Base-by-base conservation (phyloP, 805 yeast species). In the Saccharomyces paradoxus region DNA sequence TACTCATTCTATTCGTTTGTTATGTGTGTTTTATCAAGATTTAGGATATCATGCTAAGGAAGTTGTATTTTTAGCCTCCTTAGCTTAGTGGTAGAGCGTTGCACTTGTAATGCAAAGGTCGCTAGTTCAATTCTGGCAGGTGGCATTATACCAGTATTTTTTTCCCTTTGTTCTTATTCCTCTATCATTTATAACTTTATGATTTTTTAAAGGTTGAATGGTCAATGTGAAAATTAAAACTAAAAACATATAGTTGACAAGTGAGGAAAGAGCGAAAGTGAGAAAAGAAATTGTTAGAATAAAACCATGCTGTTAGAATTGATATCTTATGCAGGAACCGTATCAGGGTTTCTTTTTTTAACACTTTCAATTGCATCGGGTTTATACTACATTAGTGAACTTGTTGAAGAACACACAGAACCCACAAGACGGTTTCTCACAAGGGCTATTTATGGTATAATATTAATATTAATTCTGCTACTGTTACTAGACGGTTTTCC, bases 41-140 rank as follows among this genome's bases (percentile, higher is more conserved):
- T 26, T 26, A 5, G 27, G 27, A 26, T 26, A 5, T 3, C 27
- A 5, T 26, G 5, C 5, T 26, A 26, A 26, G 4, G 5, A 3
- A 26, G 12, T 17, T 7, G 12, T 17, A 17, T 37, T 37, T 21
- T 55, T 52, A 50, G 96, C 96, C 96, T 80, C 83, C 81, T 88
- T 89, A 88, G 96, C 96, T 88, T 87, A 89, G 96, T 87, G 96
- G 96, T 88, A 89, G 94, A 88, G 96, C 96, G 96, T 87, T 86
- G 96, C 96, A 89, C 96, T 89, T 89, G 96, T 89, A 89, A 87
- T 87, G 94, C 94, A 85, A 86, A 86, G 92, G 89, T 86, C 92
- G 89, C 89, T 84, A 84, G 90, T 84, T 84, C 89, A 83, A 84
- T 82, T 83, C 89, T 83, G 89, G 87, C 86, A 84, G 80, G 81